Percentiles rank a stretch among this genome's conserved stretches.
Evolutionary conservation across 2,329 filamentous ascomycete species (phyloP).

Genomic region (Byssochlamys sp.): DNA sequence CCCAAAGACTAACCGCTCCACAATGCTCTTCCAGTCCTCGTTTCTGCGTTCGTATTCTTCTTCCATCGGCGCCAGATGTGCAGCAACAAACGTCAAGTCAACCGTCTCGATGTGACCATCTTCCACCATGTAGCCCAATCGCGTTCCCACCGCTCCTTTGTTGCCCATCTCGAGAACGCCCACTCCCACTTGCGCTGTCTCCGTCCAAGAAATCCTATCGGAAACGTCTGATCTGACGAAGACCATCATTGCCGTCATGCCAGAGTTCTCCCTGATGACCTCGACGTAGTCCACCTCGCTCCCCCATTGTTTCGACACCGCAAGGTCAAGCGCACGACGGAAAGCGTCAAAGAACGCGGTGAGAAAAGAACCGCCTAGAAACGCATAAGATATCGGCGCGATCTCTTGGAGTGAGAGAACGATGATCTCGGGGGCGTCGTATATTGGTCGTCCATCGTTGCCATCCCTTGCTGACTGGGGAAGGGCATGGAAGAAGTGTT

Average conservation of each 20-base stretch:
- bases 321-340: constrained; percentile 60
- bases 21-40: constrained; percentile 77
- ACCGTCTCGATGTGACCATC: constrained; percentile 38
- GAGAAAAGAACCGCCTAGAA: constrained; percentile 74
- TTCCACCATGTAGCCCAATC: constrained; percentile 50
- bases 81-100: constrained; percentile 74
- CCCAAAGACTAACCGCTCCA: constrained; percentile 67
- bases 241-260: constrained; percentile 82
- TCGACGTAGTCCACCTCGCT: constrained; percentile 53
- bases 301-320: constrained; percentile 41
- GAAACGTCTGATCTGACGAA: constrained; percentile 59
- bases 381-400: constrained; percentile 71
- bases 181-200: constrained; percentile 73
- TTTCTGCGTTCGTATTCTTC: constrained; percentile 66
- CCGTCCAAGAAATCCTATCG: constrained; percentile 53
- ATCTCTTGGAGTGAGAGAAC: constrained; percentile 74
- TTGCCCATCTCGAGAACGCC: constrained; percentile 85
- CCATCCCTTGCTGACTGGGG: constrained; percentile 33
- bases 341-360: constrained; percentile 66
- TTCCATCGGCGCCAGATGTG: constrained; percentile 84
- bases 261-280: constrained; percentile 63
- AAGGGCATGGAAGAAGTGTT: constrained; percentile 57
- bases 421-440: constrained; percentile 56
- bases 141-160: constrained; percentile 79
- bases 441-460: constrained; percentile 21